These are phyloP conservation scores for Fusarium sp. DNA, from an alignment of 2,329 filamentous ascomycete genomes.

Conservation along the genomic window DNA sequence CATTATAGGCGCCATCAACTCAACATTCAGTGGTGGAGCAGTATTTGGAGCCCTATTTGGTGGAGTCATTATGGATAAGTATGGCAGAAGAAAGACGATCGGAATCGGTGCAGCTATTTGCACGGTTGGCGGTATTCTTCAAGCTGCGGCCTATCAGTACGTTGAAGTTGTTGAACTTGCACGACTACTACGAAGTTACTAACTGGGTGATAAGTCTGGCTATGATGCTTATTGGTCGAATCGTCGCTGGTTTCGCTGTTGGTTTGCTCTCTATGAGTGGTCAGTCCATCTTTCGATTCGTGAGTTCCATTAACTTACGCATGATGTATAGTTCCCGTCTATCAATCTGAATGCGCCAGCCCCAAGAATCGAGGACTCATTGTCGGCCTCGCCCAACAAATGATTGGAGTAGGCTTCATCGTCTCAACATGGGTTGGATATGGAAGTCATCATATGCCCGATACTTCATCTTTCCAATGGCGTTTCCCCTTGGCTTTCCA, in stretches of 20 bases:
- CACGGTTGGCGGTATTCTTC: slow-evolving; percentile 63
- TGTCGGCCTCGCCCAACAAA: slow-evolving; percentile 64
- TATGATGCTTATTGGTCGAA: slow-evolving; percentile 41
- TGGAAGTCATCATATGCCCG: slow-evolving; percentile 43
- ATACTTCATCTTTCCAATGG: slow-evolving; percentile 49
- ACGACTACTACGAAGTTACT: slow-evolving; percentile 55
- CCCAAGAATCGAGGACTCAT: slow-evolving; percentile 51
- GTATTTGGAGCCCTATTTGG: slow-evolving; percentile 41
- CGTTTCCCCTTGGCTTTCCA: slow-evolving; percentile 43
- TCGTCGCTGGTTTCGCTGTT: slow-evolving; percentile 41
- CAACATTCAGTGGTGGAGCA: slow-evolving; percentile 58
- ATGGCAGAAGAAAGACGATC: slow-evolving; percentile 64
- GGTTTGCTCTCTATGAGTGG: slow-evolving; percentile 54
- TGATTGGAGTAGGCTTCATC: slow-evolving; percentile 66
- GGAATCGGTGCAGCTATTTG: slow-evolving; percentile 63
- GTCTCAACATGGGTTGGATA: slow-evolving; percentile 57
- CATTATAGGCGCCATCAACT: slow-evolving; percentile 68
- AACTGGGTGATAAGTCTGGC: slow-evolving; percentile 49
- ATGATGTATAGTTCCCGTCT: slow-evolving; percentile 44
- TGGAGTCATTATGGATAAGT: slow-evolving; percentile 62
- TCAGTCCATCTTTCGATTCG: neutral
- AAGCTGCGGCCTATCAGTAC: slow-evolving; percentile 57
- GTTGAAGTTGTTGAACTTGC: neutral
- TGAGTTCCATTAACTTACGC: slow-evolving; percentile 59
- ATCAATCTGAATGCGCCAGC: slow-evolving; percentile 40